Conservation (phyloP, 129 eudicot species). For the Arctium lappa region DNA sequence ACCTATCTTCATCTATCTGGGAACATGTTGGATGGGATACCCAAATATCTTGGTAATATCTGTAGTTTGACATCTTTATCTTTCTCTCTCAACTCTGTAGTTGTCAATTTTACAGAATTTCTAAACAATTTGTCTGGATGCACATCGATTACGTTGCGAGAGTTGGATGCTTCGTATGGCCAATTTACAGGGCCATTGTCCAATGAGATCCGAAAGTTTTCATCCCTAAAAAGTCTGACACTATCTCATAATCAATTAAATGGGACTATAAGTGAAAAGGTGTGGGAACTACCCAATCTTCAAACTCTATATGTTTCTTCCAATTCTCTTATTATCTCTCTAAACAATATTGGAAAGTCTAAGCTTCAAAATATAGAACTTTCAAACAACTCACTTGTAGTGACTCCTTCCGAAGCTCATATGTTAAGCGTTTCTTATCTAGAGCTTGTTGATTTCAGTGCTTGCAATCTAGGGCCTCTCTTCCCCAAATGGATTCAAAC, state of each 20-base stretch:
- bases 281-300: not conserved
- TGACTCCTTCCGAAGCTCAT: not conserved
- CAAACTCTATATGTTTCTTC: not conserved
- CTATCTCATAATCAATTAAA: not conserved
- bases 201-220: too few species aligned
- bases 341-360: not conserved
- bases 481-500: slow-evolving; percentile 37
- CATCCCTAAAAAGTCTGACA: too few species aligned
- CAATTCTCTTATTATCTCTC: not conserved
- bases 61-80: not conserved
- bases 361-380: not conserved
- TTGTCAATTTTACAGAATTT: too few species aligned
- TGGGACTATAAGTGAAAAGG: not conserved
- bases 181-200: too few species aligned
- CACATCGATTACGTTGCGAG: too few species aligned
- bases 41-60: slow-evolving; percentile 5
- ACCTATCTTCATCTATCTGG: not conserved
- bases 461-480: slow-evolving; percentile 31
- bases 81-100: not conserved
- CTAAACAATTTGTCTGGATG: too few species aligned
- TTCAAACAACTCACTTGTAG: not conserved
- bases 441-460: not conserved
- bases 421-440: not conserved
- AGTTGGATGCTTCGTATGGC: too few species aligned
- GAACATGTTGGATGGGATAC: slow-evolving; percentile 13